Evolutionary conservation across 2,329 filamentous ascomycete species (phyloP).

Genomic region (Fusarium palustre): DNA sequence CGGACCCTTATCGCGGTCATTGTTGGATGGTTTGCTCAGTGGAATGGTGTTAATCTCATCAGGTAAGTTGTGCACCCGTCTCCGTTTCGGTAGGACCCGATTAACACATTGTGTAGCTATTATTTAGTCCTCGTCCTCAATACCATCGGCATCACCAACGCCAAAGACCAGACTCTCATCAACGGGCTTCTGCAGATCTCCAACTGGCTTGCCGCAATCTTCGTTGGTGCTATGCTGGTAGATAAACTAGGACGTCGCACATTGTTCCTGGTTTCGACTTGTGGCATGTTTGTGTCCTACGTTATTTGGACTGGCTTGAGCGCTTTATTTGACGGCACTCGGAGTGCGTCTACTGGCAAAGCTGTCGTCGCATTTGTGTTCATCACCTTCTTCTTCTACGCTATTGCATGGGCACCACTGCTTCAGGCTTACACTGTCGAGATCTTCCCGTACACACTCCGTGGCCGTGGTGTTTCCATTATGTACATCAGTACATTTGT

Average conservation of each 20-base stretch:
- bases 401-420: slow-evolving; percentile 52
- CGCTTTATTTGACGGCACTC: slow-evolving; percentile 34
- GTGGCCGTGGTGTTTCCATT: slow-evolving; percentile 33
- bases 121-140: slow-evolving; percentile 55
- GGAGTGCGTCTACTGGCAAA: slow-evolving; percentile 38
- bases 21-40: slow-evolving; percentile 40
- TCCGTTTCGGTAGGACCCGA: background rate
- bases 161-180: slow-evolving; percentile 51
- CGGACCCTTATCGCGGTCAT: slow-evolving; percentile 39
- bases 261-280: slow-evolving; percentile 53
- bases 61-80: background rate
- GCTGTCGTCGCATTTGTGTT: slow-evolving; percentile 55
- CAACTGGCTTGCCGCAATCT: slow-evolving; percentile 54
- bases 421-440: slow-evolving; percentile 48
- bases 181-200: slow-evolving; percentile 51
- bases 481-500: slow-evolving; percentile 41
- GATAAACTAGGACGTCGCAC: slow-evolving; percentile 56
- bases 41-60: slow-evolving; percentile 40
- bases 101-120: slow-evolving; percentile 40
- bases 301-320: slow-evolving; percentile 51
- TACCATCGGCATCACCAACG: slow-evolving; percentile 54
- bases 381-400: slow-evolving; percentile 55
- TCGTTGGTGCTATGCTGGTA: slow-evolving; percentile 54
- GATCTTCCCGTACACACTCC: slow-evolving; percentile 45
- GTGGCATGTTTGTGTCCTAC: slow-evolving; percentile 53